These are phyloP conservation scores for Calonectria pseudoreteaudii DNA, from an alignment of 2,329 filamentous ascomycete species.

Conservation along the genomic window DNA sequence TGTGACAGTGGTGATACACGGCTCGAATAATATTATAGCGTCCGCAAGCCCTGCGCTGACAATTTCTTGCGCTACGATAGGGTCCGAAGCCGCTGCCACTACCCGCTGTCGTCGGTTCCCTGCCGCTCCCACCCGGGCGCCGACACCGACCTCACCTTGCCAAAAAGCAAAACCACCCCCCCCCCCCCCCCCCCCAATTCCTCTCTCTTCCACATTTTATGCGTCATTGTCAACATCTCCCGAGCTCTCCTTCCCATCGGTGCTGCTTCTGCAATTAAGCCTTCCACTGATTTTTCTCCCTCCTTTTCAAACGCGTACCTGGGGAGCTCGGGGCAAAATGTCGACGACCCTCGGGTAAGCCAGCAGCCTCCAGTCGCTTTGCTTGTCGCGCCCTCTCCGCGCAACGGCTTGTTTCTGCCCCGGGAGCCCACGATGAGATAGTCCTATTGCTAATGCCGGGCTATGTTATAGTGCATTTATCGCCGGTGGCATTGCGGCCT, in stretches of 20 bases:
- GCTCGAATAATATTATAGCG: not conserved
- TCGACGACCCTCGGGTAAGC: conserved; percentile 52
- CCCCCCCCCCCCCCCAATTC: conserved; percentile 4
- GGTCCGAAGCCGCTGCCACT: conserved; percentile 45
- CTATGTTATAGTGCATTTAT: conserved; percentile 78
- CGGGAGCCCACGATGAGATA: not conserved
- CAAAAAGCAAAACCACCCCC: conserved; percentile 14
- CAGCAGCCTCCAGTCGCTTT: not conserved
- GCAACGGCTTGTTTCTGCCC: conserved; percentile 14
- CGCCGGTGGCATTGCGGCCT: conserved; percentile 95
- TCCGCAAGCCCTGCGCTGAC: conserved; percentile 33
- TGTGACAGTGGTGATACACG: not conserved
- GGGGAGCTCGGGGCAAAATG: conserved; percentile 43
- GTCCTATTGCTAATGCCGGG: conserved; percentile 20
- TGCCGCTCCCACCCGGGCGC: conserved; percentile 25
- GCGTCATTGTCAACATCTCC: conserved; percentile 30
- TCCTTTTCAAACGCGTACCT: conserved; percentile 22
- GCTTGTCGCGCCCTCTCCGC: conserved; percentile 16
- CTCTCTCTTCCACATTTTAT: conserved; percentile 6
- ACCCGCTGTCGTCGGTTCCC: conserved; percentile 7
- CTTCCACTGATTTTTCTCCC: not conserved
- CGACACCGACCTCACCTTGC: conserved; percentile 13
- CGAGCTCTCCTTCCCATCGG: conserved; percentile 35
- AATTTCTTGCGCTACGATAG: conserved; percentile 43
- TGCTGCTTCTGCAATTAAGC: not conserved